Base-by-base conservation (phyloP, 2,329 filamentous ascomycete genomes). In the Botrytis squamosa region DNA sequence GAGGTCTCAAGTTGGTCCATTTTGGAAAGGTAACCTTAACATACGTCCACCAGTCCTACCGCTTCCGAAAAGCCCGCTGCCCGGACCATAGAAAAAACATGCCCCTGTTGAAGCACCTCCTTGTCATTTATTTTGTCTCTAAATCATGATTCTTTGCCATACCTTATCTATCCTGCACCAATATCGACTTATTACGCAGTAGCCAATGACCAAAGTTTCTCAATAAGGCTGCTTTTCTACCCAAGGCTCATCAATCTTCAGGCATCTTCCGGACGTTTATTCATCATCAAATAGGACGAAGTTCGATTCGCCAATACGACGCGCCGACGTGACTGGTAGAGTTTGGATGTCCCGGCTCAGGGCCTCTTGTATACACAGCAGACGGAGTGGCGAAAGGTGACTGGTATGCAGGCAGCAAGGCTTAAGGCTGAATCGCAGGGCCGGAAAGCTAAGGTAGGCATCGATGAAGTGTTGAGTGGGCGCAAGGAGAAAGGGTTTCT, bases 361-460 rank as follows among this genome's bases (percentile, higher is more conserved):
- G 66, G 64, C 76, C 76, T 77, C 76, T 76, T 77, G 71, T 73
- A 78, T 77, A 72, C 70, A 78, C 52, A 77, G 76, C 67, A 80
- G 78, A 75, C 75, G 80, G 79, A 78, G 80, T 78, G 75, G 79
- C 63, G 75, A 80, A 78, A 75, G 78, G 80, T 78, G 79, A 81
- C 75, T 81, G 80, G 78, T 80, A 81, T 81, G 79, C 80, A 81
- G 87, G 80, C 85, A 81, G 84, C 83, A 82, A 88, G 85, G 83
- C 86, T 84, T 79, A 88, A 87, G 82, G 84, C 86, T 81, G 88
- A 90, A 81, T 83, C 84, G 81, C 86, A 86, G 81, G 87, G 86
- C 83, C 87, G 88, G 80, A 90, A 89, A 85, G 87, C 87, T 80
- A 90, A 90, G 87, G 88, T 85, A 78, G 40, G 72, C 44, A 74